Base-by-base conservation (phyloP, 805 yeast genomes). In the Candida corydali region DNA sequence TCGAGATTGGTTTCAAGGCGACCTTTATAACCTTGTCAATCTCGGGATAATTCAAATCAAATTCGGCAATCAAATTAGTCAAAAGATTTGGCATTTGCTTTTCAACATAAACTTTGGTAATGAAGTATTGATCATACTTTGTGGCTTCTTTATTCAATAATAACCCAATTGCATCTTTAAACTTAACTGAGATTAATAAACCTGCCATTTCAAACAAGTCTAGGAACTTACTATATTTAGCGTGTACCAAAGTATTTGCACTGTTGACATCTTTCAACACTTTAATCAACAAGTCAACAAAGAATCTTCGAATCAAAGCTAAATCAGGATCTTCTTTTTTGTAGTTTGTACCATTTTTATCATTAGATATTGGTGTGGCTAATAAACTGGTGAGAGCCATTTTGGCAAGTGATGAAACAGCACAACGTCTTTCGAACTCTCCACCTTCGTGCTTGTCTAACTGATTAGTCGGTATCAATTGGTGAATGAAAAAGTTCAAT, bases 31-130 rank as follows among this genome's bases (percentile, higher is more conserved):
- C 71, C 36, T 70, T 67, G 22, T 76, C 75, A 6, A 86, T 69
- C 16, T 72, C 72, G 0, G 94, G 91, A 47, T 74, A 81, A 49
- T 86, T 85, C 39, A 86, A 63, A 55, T 89, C 96, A 17, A 86
- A 49, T 9, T 70, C 77, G 0, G 88, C 71, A 34, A 88, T 55
- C 22, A 83, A 68, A 0, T 69, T 57, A 0, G 91, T 70, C 7
- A 87, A 65, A 8, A 78, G 69, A 4, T 63, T 46, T 0, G 85
- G 78, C 9, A 82, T 64, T 30, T 75, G 79, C 44, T 80, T 74
- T 9, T 88, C 96, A 24, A 84, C 60, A 59, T 87, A 66, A 11
- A 80, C 70, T 38, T 75, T 77, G 1, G 86, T 77, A 27, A 86
- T 64, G 38, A 74, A 77, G 41, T 72, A 82, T 10, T 73, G 71